Percentiles rank a stretch among this genome's conserved stretches.
Evolutionary conservation across 352 stramenopile genomes (phyloP).

Genomic region (Pythium plurisporium): DNA sequence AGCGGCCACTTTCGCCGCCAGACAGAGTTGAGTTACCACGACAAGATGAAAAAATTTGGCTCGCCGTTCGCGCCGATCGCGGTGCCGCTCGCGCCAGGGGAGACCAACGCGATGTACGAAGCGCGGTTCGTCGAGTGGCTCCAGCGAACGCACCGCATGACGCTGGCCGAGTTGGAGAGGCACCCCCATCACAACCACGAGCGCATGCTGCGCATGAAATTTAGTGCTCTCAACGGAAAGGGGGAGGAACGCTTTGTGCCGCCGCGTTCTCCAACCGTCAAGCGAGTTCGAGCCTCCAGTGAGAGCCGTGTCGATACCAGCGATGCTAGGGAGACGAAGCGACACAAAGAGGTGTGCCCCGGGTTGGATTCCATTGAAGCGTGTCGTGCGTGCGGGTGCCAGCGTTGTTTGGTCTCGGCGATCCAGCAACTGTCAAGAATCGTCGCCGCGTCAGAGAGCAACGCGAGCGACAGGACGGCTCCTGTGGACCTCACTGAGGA

Average conservation of each 20-base stretch:
- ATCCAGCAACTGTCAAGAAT: neutral
- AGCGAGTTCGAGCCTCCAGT: neutral
- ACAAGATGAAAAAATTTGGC: neutral
- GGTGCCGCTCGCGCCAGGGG: slow-evolving; percentile 8
- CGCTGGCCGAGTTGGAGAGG: neutral
- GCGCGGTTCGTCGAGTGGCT: slow-evolving; percentile 11
- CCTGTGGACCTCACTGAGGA: too few relatives aligned
- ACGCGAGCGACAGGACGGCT: too few relatives aligned
- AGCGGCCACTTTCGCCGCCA: neutral
- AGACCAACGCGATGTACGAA: slow-evolving; percentile 10
- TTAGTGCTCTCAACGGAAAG: neutral
- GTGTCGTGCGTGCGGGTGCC: slow-evolving; percentile 11
- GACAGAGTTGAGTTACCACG: neutral
- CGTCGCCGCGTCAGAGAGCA: neutral
- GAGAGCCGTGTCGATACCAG: neutral
- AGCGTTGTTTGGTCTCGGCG: neutral
- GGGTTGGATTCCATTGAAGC: neutral
- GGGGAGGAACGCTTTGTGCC: neutral
- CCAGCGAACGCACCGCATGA: neutral
- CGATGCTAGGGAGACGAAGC: neutral
- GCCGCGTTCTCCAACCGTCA: neutral
- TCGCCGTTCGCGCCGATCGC: neutral
- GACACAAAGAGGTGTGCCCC: neutral
- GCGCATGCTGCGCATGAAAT: slow-evolving; percentile 10
- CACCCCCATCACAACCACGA: neutral